These are phyloP conservation scores for Tilletia walkeri DNA, from an alignment of 1,284 basidiomycete genomes.

Conservation along the genomic window DNA sequence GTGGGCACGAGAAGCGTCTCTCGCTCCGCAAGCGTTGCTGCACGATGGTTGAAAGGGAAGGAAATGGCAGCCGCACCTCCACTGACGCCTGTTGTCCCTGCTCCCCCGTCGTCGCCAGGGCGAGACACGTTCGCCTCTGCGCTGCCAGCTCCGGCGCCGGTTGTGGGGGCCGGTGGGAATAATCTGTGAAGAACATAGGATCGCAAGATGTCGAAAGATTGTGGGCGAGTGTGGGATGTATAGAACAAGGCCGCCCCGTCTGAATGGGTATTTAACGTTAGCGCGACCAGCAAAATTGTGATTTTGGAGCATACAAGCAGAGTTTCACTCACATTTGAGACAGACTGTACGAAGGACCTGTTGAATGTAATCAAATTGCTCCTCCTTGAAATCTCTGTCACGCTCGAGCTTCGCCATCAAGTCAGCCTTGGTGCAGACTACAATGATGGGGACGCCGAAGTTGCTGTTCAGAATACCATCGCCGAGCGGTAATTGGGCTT, in stretches of 20 bases:
- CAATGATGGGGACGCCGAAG: slow-evolving; percentile 79
- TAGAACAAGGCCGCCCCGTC: slow-evolving; percentile 92
- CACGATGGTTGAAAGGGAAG: slow-evolving; percentile 80
- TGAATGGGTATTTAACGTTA: slow-evolving; percentile 49
- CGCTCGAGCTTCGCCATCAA: slow-evolving; percentile 55
- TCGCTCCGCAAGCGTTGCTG: slow-evolving; percentile 80
- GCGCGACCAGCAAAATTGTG: slow-evolving; percentile 9
- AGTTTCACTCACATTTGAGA: slow-evolving; percentile 71
- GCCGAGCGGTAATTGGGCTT: slow-evolving; percentile 31
- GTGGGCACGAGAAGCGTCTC: slow-evolving; percentile 87
- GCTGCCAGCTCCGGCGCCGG: slow-evolving; percentile 14
- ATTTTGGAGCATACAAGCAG: neutral
- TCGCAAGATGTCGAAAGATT: slow-evolving; percentile 76
- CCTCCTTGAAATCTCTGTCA: slow-evolving; percentile 66
- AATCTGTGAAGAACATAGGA: slow-evolving; percentile 82
- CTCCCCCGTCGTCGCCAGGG: slow-evolving; percentile 17
- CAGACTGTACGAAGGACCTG: slow-evolving; percentile 88
- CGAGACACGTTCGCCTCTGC: neutral
- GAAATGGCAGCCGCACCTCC: slow-evolving; percentile 66
- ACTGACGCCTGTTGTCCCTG: slow-evolving; percentile 58
- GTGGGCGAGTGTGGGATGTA: slow-evolving; percentile 72
- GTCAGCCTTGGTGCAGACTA: slow-evolving; percentile 74
- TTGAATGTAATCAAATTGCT: slow-evolving; percentile 90
- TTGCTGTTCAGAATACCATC: slow-evolving; percentile 48
- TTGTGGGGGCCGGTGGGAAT: slow-evolving; percentile 65